A percentile compares a stretch with the other conserved stretches of the same genome.
Evolutionary conservation across 2,329 filamentous ascomycete species (phyloP).

Genomic region (Clonostachys chloroleuca): DNA sequence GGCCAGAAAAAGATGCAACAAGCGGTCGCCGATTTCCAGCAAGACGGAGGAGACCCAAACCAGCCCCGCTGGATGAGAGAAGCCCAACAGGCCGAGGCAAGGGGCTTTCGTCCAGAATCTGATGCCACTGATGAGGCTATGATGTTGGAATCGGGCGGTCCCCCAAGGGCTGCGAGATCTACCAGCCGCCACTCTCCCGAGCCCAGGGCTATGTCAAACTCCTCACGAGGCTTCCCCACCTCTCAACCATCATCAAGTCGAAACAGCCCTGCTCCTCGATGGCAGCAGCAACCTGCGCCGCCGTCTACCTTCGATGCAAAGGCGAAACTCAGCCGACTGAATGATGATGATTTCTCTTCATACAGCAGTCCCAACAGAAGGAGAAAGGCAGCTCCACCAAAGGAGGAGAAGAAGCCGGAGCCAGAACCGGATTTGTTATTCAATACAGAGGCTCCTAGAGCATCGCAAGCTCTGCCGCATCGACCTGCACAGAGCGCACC

Average conservation of each 20-base stretch:
- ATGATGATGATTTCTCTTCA: slow-evolving; percentile 79
- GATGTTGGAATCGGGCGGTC: slow-evolving; percentile 67
- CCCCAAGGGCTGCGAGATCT: slow-evolving; percentile 37
- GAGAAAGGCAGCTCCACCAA: slow-evolving; percentile 56
- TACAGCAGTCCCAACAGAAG: slow-evolving; percentile 85
- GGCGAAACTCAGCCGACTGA: slow-evolving; percentile 64
- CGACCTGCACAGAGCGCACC: slow-evolving; percentile 30
- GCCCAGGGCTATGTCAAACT: slow-evolving; percentile 17
- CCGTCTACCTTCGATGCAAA: slow-evolving; percentile 26
- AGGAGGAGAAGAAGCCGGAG: slow-evolving; percentile 27
- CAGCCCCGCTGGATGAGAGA: slow-evolving; percentile 97
- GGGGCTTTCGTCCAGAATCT: not conserved
- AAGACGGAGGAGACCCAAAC: slow-evolving; percentile 59
- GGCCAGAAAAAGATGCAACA: slow-evolving; percentile 90
- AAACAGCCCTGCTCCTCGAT: slow-evolving; percentile 46
- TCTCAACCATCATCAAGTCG: slow-evolving; percentile 36
- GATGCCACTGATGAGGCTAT: slow-evolving; percentile 67
- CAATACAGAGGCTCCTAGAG: slow-evolving; percentile 26
- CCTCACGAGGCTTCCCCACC: slow-evolving; percentile 44
- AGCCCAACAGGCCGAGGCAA: slow-evolving; percentile 33
- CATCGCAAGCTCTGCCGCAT: slow-evolving; percentile 25
- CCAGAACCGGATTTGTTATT: slow-evolving; percentile 64
- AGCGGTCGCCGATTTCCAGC: slow-evolving; percentile 81
- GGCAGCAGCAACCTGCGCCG: slow-evolving; percentile 48
- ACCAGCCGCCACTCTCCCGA: slow-evolving; percentile 6